phyloP scores from a whole-genome alignment of 2,329 filamentous ascomycete species.

The Exophiala bonariae region DNA sequence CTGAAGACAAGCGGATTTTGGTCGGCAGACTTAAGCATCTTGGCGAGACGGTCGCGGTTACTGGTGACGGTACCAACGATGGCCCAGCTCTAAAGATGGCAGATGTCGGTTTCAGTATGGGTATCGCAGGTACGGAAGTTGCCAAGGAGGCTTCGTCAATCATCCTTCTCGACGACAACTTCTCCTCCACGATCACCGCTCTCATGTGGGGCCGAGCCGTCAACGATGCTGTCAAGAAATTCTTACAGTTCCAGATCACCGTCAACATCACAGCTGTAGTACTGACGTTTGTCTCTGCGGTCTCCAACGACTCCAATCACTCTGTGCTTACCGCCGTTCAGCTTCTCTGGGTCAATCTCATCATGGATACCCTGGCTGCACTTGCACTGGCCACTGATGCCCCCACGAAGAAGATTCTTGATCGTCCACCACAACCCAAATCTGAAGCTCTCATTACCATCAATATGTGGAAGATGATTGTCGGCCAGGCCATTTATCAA shows the following conservation, averaged over 20 bases:
- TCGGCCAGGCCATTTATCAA: conserved; percentile 89
- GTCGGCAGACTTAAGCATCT: conserved; percentile 62
- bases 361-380: conserved; percentile 95
- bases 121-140: conserved; percentile 65
- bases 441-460: conserved; percentile 75
- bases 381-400: conserved; percentile 86
- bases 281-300: conserved; percentile 83
- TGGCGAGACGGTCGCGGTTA: conserved; percentile 63
- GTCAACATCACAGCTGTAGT: conserved; percentile 91
- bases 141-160: conserved; percentile 70
- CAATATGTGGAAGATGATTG: conserved; percentile 99
- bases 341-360: conserved; percentile 92
- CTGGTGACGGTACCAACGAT: conserved; percentile 68
- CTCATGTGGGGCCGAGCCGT: conserved; percentile 69
- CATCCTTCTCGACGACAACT: conserved; percentile 68
- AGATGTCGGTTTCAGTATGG: conserved; percentile 69
- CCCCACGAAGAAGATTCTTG: conserved; percentile 76
- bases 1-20: conserved; percentile 66
- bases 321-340: conserved; percentile 87
- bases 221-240: conserved; percentile 68
- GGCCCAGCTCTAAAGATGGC: conserved; percentile 65
- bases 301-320: conserved; percentile 65
- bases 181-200: conserved; percentile 64
- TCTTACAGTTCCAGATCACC: conserved; percentile 64
- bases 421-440: conserved; percentile 77